phyloP scores from a whole-genome alignment of 768 basidiomycete species.

The Gloeopeniophorella convolvens region DNA sequence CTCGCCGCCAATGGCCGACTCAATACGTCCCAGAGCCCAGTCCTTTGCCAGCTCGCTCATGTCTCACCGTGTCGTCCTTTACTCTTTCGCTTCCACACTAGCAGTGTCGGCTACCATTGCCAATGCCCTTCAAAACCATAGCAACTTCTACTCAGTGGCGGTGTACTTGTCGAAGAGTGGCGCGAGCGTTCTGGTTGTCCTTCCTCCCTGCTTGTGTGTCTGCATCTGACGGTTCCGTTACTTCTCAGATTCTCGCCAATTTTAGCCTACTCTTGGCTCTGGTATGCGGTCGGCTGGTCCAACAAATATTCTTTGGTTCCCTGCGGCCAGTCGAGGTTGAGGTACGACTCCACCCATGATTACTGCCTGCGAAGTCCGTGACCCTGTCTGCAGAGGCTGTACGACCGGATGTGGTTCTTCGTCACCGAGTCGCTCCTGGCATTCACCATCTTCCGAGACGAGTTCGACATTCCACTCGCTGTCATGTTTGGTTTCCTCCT shows the following conservation, averaged over 20 bases:
- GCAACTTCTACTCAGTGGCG: constrained; percentile 91
- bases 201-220: not conserved
- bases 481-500: constrained; percentile 93
- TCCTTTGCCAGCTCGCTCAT: constrained; percentile 44
- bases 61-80: constrained; percentile 62
- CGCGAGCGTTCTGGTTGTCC: constrained; percentile 80
- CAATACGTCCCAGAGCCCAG: constrained; percentile 46
- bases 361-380: not conserved
- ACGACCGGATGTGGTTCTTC: constrained; percentile 96
- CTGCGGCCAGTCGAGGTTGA: constrained; percentile 87
- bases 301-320: constrained; percentile 86
- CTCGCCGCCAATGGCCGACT: constrained; percentile 30
- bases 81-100: constrained; percentile 57
- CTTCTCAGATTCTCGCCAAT: constrained; percentile 76
- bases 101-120: constrained; percentile 68
- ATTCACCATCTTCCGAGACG: constrained; percentile 95
- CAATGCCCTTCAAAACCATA: constrained; percentile 75
- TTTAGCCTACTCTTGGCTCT: constrained; percentile 77
- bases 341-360: constrained; percentile 38
- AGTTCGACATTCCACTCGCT: constrained; percentile 88
- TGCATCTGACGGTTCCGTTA: not conserved
- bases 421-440: constrained; percentile 94
- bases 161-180: constrained; percentile 91
- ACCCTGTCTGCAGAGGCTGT: constrained; percentile 65
- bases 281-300: constrained; percentile 67